Percentiles rank a stretch among this genome's conserved stretches.
Conservation (phyloP, 192 early-diverging fungal genomes). For the Piromyces finnis region DNA sequence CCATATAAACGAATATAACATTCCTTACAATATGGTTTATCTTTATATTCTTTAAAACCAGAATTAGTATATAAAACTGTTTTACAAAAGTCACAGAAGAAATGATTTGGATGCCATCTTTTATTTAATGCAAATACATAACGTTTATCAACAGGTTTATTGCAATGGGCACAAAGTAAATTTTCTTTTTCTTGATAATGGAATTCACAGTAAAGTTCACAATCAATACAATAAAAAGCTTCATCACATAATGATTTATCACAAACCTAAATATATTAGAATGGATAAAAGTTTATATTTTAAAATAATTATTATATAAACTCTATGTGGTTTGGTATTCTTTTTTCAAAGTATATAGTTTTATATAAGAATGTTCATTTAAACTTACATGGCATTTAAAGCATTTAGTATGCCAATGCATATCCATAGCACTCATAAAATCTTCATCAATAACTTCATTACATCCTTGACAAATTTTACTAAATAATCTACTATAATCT, state of each 20-base stretch:
- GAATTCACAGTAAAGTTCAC: background rate
- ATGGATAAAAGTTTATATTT: too few relatives aligned
- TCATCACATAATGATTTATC: background rate
- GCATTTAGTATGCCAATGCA: background rate
- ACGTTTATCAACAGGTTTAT: background rate
- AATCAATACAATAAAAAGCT: background rate
- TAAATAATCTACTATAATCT: background rate
- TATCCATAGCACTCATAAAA: background rate
- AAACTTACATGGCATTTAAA: background rate
- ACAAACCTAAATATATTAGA: background rate
- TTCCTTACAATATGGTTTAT: background rate
- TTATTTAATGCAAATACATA: background rate
- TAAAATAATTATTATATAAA: too few relatives aligned
- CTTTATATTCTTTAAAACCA: background rate
- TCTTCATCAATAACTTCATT: background rate
- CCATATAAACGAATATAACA: background rate
- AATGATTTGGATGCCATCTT: background rate
- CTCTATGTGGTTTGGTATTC: too few relatives aligned
- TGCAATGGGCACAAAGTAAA: background rate
- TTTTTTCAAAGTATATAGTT: too few relatives aligned
- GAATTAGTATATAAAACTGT: background rate
- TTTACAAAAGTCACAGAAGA: background rate
- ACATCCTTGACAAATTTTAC: background rate
- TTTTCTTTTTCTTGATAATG: background rate
- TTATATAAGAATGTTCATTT: too few relatives aligned